Percentiles rank a stretch among this genome's conserved stretches.
These are phyloP conservation scores for Huntiella moniliformis DNA, from an alignment of 2,329 filamentous ascomycete species.

Conservation along the genomic window DNA sequence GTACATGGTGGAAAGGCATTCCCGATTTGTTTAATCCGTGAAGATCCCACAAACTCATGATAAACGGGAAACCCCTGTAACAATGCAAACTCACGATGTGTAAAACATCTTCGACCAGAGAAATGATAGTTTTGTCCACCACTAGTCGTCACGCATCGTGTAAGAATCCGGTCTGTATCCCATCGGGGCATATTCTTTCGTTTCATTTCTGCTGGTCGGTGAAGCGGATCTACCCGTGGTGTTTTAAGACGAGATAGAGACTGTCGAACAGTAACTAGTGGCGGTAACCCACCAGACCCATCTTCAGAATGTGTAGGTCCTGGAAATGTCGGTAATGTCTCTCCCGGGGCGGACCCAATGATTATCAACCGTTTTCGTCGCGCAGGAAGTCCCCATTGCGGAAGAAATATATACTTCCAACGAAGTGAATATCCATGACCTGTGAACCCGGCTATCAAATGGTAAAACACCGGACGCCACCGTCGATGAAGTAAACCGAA, in stretches of 20 bases:
- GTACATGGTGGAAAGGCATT: constrained; percentile 56
- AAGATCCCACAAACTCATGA: constrained; percentile 35
- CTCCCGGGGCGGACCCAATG: constrained; percentile 47
- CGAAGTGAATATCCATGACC: constrained; percentile 47
- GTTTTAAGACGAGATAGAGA: constrained; percentile 21
- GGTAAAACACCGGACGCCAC: constrained; percentile 36
- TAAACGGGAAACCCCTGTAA: constrained; percentile 49
- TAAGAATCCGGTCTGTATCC: constrained; percentile 28
- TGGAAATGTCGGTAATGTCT: constrained; percentile 49
- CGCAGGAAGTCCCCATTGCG: constrained; percentile 32
- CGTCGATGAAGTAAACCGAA: constrained; percentile 40
- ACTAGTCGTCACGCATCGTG: constrained; percentile 44
- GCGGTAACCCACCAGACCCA: constrained; percentile 16
- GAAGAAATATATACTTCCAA: constrained; percentile 42
- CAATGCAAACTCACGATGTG: constrained; percentile 45
- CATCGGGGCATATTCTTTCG: constrained; percentile 21
- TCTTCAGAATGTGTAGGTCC: constrained; percentile 34
- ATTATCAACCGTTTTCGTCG: constrained; percentile 33
- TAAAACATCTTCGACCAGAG: constrained; percentile 42
- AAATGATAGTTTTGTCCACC: constrained; percentile 48
- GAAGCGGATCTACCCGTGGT: constrained; percentile 19
- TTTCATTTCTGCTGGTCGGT: constrained; percentile 19
- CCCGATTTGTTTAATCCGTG: constrained; percentile 47
- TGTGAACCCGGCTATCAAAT: constrained; percentile 45
- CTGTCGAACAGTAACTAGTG: constrained; percentile 26